Base-by-base conservation (phyloP, 2,329 filamentous ascomycete genomes). In the Hirsutella rhossiliensis region DNA sequence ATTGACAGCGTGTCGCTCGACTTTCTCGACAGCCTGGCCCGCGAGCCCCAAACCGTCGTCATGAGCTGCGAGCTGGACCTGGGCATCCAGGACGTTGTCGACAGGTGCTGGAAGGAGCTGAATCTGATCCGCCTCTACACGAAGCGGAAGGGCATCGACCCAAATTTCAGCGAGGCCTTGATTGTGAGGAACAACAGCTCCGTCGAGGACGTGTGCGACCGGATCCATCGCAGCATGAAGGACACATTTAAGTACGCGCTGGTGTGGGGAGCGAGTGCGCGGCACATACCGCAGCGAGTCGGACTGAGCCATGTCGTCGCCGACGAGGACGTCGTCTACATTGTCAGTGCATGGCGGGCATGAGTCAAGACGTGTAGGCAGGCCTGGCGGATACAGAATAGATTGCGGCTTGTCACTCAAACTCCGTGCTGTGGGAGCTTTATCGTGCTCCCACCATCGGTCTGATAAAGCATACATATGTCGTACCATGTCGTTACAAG, bases 241-340 rank as follows among this genome's bases (percentile, higher is more conserved):
- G 94, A 98, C 50, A 95, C 88, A 5, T 98, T 97, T 75, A 98
- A 97, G 72, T 96, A 97, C 67, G 94, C 92, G 3, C 67, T 97
- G 52, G 92, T 98, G 0, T 98, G 94, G 94, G 92, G 92, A 5
- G 89, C 89, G 17, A 97, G 90, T 64, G 92, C 92, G 31, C 80
- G 87, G 56, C 94, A 98, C 70, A 74, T 97, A 31, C 92, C 94
- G 31, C 92, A 98, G 71, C 73, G 92, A 49, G 90, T 96, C 32
- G 94, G 92, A 1, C 64, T 98, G 56, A 72, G 78, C 7, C 92
- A 98, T 71, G 57, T 78, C 12, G 89, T 98, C 38, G 66, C 73
- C 2, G 79, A 83, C 50, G 78, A 82, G 60, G 79, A 82, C 56
- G 78, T 82, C 17, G 78, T 82, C 42, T 80, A 79, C 55, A 82